Evolutionary conservation across 2,329 filamentous ascomycete genomes (phyloP), one percentile per base, ranked within the genome.

Genomic region (Bipolaris oryzae): DNA sequence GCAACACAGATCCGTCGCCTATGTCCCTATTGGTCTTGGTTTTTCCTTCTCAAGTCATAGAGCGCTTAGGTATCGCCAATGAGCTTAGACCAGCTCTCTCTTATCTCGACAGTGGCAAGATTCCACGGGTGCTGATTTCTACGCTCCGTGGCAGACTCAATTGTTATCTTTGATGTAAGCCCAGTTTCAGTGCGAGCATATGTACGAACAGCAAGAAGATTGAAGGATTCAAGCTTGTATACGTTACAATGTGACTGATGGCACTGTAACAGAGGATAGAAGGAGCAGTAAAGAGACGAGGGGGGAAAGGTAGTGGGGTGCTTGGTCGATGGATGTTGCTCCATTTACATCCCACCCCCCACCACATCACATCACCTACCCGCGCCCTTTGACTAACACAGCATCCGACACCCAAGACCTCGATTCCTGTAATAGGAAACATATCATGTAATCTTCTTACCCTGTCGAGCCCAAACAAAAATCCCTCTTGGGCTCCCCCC

Each of bases 311-410:
- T 28, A 28, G 25, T 28, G 25, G 25, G 25, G 25, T 28, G 9
- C 25, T 28, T 28, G 25, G 9, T 6, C 5, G 25, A 28, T 28
- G 2, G 3, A 16, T 16, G 16, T 16, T 38, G 35, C 35, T 9
- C n/a, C n/a, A 10, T 35, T n/a, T 35, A 5, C 35, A 38, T 38
- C 35, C 18, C 35, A 38, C n/a, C 35, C 23, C 23, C 35, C n/a
- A 16, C 35, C 35, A 38, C 16, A 5, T 44, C 21, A 11, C 23
- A 31, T 28, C 25, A 44, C 23, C 23, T 44, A 41, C 42, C 42
- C 42, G 31, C 25, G 42, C 42, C 42, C 23, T 44, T 44, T 28
- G 23, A 44, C 42, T 44, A 44, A 31, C 25, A n/a, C 42, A 44
- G 42, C 16, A 44, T 31, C 25, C n/a, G 33, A 33, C 42, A 33